These are phyloP conservation scores for Starmerella apis DNA, from an alignment of 805 yeast genomes.

Conservation along the genomic window DNA sequence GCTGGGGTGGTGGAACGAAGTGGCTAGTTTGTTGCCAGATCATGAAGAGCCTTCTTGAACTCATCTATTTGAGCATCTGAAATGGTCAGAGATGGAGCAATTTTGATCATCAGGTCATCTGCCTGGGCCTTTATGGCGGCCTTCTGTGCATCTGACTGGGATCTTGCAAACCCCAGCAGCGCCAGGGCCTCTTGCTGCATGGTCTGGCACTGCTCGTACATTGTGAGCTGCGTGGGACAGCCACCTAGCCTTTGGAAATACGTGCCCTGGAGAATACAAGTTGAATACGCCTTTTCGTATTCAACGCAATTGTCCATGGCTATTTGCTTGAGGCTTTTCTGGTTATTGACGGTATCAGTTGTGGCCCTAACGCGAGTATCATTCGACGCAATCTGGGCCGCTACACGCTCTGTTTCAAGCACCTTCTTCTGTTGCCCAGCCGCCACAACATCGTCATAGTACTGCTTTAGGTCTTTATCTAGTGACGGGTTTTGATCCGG, in stretches of 20 bases:
- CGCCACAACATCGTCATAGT: conserved; percentile 4
- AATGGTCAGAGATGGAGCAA: conserved; percentile 24
- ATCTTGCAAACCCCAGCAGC: conserved; percentile 25
- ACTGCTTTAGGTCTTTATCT: conserved; percentile 13
- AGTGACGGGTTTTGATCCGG: background rate
- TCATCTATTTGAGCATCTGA: conserved; percentile 20
- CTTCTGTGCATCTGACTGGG: conserved; percentile 16
- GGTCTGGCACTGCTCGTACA: conserved; percentile 27
- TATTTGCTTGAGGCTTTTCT: conserved; percentile 24
- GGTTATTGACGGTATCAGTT: background rate
- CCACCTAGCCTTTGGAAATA: conserved; percentile 23
- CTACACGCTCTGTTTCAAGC: background rate
- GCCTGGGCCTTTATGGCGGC: conserved; percentile 24
- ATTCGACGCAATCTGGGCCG: background rate
- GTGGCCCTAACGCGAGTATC: background rate
- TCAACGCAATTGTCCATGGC: conserved; percentile 32
- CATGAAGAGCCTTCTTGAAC: conserved; percentile 18
- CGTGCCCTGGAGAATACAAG: conserved; percentile 26
- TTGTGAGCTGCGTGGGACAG: conserved; percentile 25
- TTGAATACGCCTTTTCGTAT: conserved; percentile 26
- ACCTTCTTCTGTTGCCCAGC: background rate
- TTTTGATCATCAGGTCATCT: conserved; percentile 28
- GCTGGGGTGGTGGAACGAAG: conserved; percentile 40
- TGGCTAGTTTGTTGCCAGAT: conserved; percentile 26
- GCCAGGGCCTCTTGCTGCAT: conserved; percentile 27